phyloP scores from a whole-genome alignment of 2,329 filamentous ascomycete genomes.

The Taxawa tesnikishii region DNA sequence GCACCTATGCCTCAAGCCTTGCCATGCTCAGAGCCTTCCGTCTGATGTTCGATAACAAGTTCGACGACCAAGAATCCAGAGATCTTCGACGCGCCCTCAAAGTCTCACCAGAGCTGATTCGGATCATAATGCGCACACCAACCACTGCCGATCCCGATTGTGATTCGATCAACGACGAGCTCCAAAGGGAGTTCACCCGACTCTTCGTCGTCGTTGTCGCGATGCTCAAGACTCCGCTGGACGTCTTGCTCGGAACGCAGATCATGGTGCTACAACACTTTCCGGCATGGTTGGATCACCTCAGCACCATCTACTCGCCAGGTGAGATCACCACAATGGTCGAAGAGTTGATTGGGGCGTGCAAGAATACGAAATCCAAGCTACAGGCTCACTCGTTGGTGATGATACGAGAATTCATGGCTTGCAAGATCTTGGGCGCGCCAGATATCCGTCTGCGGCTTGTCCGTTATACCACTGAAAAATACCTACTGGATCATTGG shows the following conservation, averaged over 20 bases:
- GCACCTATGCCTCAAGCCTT: conserved; percentile 6
- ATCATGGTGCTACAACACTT: not conserved
- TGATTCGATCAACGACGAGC: too few species aligned
- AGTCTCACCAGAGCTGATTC: conserved; percentile 8
- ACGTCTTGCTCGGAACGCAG: not conserved
- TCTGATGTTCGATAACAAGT: conserved; percentile 7
- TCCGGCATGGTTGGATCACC: not conserved
- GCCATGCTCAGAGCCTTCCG: conserved; percentile 7
- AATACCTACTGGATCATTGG: too few species aligned
- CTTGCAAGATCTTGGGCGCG: conserved; percentile 68
- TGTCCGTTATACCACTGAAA: conserved; percentile 16
- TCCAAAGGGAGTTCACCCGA: too few species aligned
- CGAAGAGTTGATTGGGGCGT: not conserved
- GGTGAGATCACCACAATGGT: not conserved
- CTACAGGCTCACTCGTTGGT: conserved; percentile 46
- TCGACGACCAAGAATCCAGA: conserved; percentile 8
- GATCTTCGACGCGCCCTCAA: conserved; percentile 9
- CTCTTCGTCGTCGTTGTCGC: conserved; percentile 78
- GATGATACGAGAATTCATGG: conserved; percentile 82
- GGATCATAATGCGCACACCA: conserved; percentile 2
- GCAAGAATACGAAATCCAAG: not conserved
- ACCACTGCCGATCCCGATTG: too few species aligned
- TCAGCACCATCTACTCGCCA: not conserved
- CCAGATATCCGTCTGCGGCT: conserved; percentile 63
- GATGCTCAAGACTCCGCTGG: not conserved